Evolutionary conservation across 345 rosid genomes (phyloP).

Genomic region (Draba incana): DNA sequence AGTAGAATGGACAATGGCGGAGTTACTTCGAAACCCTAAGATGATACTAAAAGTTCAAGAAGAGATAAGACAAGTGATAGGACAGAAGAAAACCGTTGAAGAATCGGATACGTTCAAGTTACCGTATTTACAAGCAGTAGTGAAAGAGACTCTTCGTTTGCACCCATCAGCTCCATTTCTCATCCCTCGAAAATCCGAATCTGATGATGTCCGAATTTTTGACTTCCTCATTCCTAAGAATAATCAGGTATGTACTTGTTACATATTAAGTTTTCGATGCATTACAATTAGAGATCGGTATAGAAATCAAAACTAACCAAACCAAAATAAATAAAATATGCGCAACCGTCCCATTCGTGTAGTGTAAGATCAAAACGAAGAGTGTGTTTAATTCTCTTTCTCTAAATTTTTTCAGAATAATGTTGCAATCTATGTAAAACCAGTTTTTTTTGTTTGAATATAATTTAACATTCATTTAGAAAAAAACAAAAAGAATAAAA

Average conservation of each 20-base stretch:
- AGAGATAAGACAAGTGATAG: slow-evolving; percentile 37
- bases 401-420: too few relatives aligned
- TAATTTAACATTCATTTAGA: too few relatives aligned
- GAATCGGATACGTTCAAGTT: slow-evolving; percentile 37
- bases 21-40: slow-evolving; percentile 31
- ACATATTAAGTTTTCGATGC: not conserved
- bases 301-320: not conserved
- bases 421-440: too few relatives aligned
- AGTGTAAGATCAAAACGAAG: too few relatives aligned
- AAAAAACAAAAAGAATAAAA: not conserved
- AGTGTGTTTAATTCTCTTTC: too few relatives aligned
- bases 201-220: slow-evolving; percentile 17
- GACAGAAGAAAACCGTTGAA: slow-evolving; percentile 11
- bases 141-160: slow-evolving; percentile 47
- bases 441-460: too few relatives aligned
- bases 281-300: too few relatives aligned
- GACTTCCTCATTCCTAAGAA: slow-evolving; percentile 31
- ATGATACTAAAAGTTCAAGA: slow-evolving; percentile 25
- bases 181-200: slow-evolving; percentile 39
- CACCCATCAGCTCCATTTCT: slow-evolving; percentile 49
- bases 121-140: slow-evolving; percentile 46
- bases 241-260: slow-evolving; percentile 14
- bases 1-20: slow-evolving; percentile 38
- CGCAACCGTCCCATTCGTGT: too few relatives aligned
- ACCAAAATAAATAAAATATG: not conserved